These are phyloP conservation scores for Aspergillus cavernicola DNA, from an alignment of 495 filamentous ascomycete species.

Conservation along the genomic window DNA sequence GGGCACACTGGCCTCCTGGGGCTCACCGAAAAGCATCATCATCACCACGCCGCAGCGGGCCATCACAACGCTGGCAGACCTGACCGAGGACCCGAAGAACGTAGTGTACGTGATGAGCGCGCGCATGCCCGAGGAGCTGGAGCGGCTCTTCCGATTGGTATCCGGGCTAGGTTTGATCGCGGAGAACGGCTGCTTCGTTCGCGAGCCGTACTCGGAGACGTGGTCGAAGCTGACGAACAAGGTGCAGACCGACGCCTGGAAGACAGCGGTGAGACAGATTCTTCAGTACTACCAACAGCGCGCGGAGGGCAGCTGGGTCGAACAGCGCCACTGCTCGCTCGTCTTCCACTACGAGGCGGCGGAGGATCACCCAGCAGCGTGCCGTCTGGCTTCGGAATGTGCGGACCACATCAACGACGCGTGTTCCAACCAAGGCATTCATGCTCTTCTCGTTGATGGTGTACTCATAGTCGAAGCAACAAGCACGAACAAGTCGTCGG, in stretches of 20 bases:
- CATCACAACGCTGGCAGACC: slow-evolving; percentile 71
- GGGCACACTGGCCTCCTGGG: slow-evolving; percentile 83
- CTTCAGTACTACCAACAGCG: slow-evolving; percentile 84
- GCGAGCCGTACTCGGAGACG: slow-evolving; percentile 56
- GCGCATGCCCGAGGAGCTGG: slow-evolving; percentile 79
- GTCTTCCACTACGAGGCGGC: slow-evolving; percentile 83
- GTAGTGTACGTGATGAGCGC: slow-evolving; percentile 93
- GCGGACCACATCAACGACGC: slow-evolving; percentile 92
- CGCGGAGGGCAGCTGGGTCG: slow-evolving; percentile 79
- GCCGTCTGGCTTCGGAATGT: slow-evolving; percentile 76
- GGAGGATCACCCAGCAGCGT: slow-evolving; percentile 67
- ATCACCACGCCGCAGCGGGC: slow-evolving; percentile 80
- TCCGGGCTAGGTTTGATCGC: slow-evolving; percentile 80
- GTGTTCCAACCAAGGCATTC: slow-evolving; percentile 74
- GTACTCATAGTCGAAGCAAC: slow-evolving; percentile 76
- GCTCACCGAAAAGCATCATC: slow-evolving; percentile 73
- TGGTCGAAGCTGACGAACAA: slow-evolving; percentile 75
- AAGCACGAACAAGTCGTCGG: slow-evolving; percentile 80
- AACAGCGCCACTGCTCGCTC: slow-evolving; percentile 80
- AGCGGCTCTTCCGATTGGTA: slow-evolving; percentile 73
- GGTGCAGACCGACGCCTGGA: slow-evolving; percentile 66
- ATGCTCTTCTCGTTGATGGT: slow-evolving; percentile 75
- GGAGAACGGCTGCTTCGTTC: slow-evolving; percentile 88
- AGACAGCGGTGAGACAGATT: slow-evolving; percentile 68
- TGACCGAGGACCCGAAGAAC: slow-evolving; percentile 72